Base-by-base conservation (phyloP, 2,329 filamentous ascomycete genomes). In the Hansfordia pulvinata region DNA sequence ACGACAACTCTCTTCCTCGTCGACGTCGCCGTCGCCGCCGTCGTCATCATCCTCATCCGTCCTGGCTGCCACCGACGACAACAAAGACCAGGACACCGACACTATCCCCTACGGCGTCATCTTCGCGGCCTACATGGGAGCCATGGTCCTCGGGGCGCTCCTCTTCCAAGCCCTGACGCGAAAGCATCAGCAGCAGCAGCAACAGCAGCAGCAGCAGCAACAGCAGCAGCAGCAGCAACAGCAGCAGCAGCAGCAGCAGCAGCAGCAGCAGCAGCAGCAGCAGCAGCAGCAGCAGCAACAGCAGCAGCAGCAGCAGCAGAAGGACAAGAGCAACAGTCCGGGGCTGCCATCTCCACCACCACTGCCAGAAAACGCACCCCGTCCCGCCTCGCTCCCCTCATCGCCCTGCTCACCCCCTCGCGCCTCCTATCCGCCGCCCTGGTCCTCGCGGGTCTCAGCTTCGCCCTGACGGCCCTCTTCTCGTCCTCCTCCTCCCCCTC, bases 141-240 rank as follows among this genome's bases (percentile, higher is more conserved):
- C 62, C 5, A 68, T 69, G 45, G 69, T 70, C 46, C 54, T 69
- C 6, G 66, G 69, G n/a, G 69, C 67, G 2, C 53, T 70, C 15
- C 35, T 61, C 6, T 72, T 71, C 43, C 59, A 56, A 34, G 40
- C 51, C 19, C 41, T 41, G 1, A 38, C 20, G n/a, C 30, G 31
- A 8, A 26, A 21, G 4, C 24, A 26, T 8, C 15, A 49, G 10
- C 39, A 39, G 19, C 27, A 36, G 3, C 34, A 34, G 8, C n/a
- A n/a, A n/a, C n/a, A n/a, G n/a, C n/a, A n/a, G n/a, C n/a, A n/a
- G n/a, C n/a, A n/a, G n/a, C n/a, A n/a, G n/a, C n/a, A n/a, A n/a
- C n/a, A n/a, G n/a, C n/a, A n/a, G n/a, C n/a, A n/a, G n/a, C n/a
- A n/a, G n/a, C n/a, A n/a, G n/a, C n/a, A n/a, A n/a, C n/a, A n/a